A percentile compares a stretch with the other conserved stretches of the same genome.
Conservation (phyloP, 257 asterid genomes). For the Eustoma russellianum region DNA sequence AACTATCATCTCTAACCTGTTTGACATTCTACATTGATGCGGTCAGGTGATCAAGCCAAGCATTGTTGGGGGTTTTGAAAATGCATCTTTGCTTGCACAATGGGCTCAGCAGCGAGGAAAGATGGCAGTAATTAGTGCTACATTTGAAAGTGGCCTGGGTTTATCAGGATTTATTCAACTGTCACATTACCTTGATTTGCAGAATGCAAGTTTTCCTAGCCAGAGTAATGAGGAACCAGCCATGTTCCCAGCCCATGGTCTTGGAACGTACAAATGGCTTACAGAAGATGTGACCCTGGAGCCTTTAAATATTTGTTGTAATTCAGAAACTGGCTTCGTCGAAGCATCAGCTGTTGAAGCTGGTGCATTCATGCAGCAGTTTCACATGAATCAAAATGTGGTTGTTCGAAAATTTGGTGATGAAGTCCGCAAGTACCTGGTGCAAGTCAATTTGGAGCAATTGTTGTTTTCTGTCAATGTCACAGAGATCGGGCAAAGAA, state of each 20-base stretch:
- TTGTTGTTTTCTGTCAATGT: conserved; percentile 48
- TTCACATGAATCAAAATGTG: conserved; percentile 41
- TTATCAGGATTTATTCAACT: conserved; percentile 74
- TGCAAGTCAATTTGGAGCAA: conserved; percentile 38
- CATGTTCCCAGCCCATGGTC: conserved; percentile 56
- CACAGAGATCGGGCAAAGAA: conserved; percentile 55
- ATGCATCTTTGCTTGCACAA: conserved; percentile 63
- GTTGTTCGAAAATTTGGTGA: conserved; percentile 35
- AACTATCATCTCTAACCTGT: not conserved
- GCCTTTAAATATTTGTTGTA: conserved; percentile 38
- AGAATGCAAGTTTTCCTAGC: conserved; percentile 41
- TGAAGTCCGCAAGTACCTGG: conserved; percentile 38
- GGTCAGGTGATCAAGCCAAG: conserved; percentile 91
- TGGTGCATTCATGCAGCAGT: conserved; percentile 49
- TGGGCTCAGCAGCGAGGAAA: conserved; percentile 95
- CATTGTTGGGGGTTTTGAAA: conserved; percentile 86
- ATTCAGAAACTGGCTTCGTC: conserved; percentile 35
- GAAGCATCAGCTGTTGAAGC: conserved; percentile 65
- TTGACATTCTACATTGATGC: conserved; percentile 1
- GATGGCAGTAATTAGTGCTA: conserved; percentile 77
- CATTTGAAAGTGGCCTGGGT: conserved; percentile 77
- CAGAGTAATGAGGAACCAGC: conserved; percentile 38
- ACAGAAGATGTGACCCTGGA: conserved; percentile 51
- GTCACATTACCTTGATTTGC: conserved; percentile 64
- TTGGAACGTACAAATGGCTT: conserved; percentile 91